These are phyloP conservation scores for Trypanosoma boissoni DNA, from an alignment of 208 protist genomes.

Conservation along the genomic window DNA sequence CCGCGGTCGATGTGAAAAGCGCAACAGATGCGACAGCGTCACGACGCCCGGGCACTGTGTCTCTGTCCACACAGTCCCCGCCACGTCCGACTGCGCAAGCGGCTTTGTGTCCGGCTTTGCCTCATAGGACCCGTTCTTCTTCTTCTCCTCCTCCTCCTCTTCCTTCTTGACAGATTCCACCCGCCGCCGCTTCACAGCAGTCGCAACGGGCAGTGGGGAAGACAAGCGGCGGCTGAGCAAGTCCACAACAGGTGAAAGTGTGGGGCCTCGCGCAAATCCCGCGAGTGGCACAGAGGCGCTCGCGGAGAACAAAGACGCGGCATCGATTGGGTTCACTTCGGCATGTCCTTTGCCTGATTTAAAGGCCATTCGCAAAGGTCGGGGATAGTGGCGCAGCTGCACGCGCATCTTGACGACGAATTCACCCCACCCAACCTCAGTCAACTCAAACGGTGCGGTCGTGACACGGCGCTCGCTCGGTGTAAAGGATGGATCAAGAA, in stretches of 20 bases:
- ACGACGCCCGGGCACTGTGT: slow-evolving; percentile 37
- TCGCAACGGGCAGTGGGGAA: too few relatives aligned
- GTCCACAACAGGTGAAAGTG: slow-evolving; percentile 19
- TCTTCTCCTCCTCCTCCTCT: too few relatives aligned
- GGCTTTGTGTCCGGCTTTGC: too few relatives aligned
- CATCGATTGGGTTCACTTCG: not conserved
- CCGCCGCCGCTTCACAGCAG: too few relatives aligned
- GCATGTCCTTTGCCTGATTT: slow-evolving; percentile 4
- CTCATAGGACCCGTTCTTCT: too few relatives aligned
- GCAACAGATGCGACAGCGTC: slow-evolving; percentile 66
- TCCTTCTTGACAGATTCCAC: too few relatives aligned
- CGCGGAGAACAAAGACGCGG: slow-evolving; percentile 1
- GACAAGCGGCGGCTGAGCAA: slow-evolving; percentile 16
- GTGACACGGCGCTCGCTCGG: slow-evolving; percentile 59
- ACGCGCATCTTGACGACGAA: slow-evolving; percentile 82
- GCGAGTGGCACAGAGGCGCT: not conserved
- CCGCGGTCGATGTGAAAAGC: slow-evolving; percentile 70
- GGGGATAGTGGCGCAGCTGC: slow-evolving; percentile 45
- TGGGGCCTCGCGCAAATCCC: slow-evolving; percentile 16
- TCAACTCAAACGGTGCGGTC: slow-evolving; percentile 76
- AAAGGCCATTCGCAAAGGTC: slow-evolving; percentile 15
- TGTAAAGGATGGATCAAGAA: slow-evolving; percentile 73
- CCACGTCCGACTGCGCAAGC: slow-evolving; percentile 12
- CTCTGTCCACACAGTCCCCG: not conserved
- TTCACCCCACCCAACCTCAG: slow-evolving; percentile 85